Conservation (phyloP, 78 protist species). For the Chrysochromulina tobinii region DNA sequence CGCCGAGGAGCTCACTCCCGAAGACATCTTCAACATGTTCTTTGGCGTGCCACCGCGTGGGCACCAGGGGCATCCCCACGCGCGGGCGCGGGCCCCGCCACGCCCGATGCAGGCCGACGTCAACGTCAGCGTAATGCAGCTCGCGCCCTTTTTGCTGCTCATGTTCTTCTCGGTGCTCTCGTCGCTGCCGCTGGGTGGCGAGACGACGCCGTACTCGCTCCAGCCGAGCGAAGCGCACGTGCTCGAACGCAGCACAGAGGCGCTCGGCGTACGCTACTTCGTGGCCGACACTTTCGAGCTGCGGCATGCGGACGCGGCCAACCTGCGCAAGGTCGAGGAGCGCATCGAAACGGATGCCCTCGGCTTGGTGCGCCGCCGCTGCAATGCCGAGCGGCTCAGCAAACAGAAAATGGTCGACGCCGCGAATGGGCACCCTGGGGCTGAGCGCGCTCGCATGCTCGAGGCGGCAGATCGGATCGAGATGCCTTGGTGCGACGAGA, state of each 20-base stretch:
- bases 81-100: not conserved
- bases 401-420: not conserved
- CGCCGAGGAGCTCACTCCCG: not conserved
- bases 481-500: not conserved
- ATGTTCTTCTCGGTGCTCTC: not conserved
- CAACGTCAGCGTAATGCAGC: not conserved
- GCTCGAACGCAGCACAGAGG: not conserved
- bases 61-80: not conserved
- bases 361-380: not conserved
- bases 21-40: slow-evolving; percentile 30
- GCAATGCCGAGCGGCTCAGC: not conserved
- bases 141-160: not conserved
- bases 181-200: not conserved
- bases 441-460: not conserved
- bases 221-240: not conserved
- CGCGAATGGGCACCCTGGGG: not conserved
- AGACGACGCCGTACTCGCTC: not conserved
- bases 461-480: not conserved
- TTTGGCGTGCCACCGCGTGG: not conserved
- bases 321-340: not conserved
- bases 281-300: slow-evolving; percentile 1
- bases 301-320: not conserved
- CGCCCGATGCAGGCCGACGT: not conserved
- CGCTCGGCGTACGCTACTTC: not conserved
- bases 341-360: not conserved